These are phyloP conservation scores for Echites panduratus DNA, from an alignment of 257 asterid genomes.

Conservation along the genomic window DNA sequence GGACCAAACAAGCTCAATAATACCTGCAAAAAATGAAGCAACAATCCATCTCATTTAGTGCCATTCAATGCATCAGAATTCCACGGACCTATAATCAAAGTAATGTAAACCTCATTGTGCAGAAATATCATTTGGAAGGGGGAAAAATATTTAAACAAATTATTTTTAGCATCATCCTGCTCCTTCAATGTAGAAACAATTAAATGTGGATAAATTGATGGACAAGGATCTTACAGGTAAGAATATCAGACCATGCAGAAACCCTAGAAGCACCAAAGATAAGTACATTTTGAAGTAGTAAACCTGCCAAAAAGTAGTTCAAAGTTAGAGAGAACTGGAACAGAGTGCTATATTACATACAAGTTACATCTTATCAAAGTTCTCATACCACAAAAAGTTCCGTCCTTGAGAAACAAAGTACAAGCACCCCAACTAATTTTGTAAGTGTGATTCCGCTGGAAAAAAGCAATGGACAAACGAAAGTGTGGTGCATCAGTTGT, in stretches of 20 bases:
- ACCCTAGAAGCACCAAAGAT: slow-evolving; percentile 85
- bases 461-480: not conserved
- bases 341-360: not conserved
- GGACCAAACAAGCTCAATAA: slow-evolving; percentile 92
- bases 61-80: not conserved
- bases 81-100: not conserved
- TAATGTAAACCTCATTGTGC: not conserved
- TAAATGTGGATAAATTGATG: not conserved
- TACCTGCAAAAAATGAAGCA: slow-evolving; percentile 46
- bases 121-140: not conserved
- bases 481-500: not conserved
- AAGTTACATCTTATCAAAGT: not conserved
- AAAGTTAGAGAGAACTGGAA: slow-evolving; percentile 9
- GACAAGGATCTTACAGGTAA: slow-evolving; percentile 65
- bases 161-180: not conserved
- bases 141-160: not conserved
- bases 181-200: not conserved
- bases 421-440: slow-evolving; percentile 96
- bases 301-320: slow-evolving; percentile 44
- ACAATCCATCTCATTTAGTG: not conserved
- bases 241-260: slow-evolving; percentile 79
- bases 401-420: slow-evolving; percentile 78
- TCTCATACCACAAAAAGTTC: slow-evolving; percentile 86
- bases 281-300: slow-evolving; percentile 95
- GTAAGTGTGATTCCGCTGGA: slow-evolving; percentile 97